Conservation (phyloP, 1,284 basidiomycete species). For the Ustilago hordei region DNA sequence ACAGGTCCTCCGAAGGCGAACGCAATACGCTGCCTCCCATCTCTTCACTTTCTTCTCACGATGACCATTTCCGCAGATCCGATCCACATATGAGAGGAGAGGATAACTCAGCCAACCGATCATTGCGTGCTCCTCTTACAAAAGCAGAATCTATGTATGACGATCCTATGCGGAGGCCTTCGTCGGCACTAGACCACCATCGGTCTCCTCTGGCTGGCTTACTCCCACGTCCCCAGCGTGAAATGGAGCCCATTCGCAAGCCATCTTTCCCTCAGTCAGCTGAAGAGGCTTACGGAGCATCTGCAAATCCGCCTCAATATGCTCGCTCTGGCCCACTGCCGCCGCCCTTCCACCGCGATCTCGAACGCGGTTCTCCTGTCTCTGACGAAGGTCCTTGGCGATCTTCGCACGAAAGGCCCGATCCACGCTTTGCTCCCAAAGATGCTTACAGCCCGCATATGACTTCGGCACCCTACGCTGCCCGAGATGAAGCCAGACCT, state of each 20-base stretch:
- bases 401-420: slow-evolving; percentile 19
- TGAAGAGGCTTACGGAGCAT: slow-evolving; percentile 17
- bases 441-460: slow-evolving; percentile 28
- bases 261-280: slow-evolving; percentile 10
- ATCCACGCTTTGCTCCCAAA: slow-evolving; percentile 26
- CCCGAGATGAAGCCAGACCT: slow-evolving; percentile 20
- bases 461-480: slow-evolving; percentile 10
- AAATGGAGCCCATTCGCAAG: slow-evolving; percentile 15
- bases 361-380: slow-evolving; percentile 18
- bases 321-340: slow-evolving; percentile 20
- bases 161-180: slow-evolving; percentile 20
- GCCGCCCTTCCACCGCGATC: slow-evolving; percentile 18
- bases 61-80: not conserved
- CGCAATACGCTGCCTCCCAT: slow-evolving; percentile 40
- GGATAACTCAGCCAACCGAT: not conserved
- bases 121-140: slow-evolving; percentile 4
- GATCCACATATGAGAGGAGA: slow-evolving; percentile 12
- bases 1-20: slow-evolving; percentile 23
- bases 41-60: slow-evolving; percentile 23
- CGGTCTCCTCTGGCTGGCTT: slow-evolving; percentile 17
- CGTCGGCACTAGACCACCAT: slow-evolving; percentile 20
- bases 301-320: slow-evolving; percentile 7
- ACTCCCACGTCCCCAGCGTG: slow-evolving; percentile 21
- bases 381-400: slow-evolving; percentile 33
- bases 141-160: slow-evolving; percentile 10